Percentiles rank a stretch among this genome's conserved stretches.
These are phyloP conservation scores for Zelopaecilomyces penicillatus DNA, from an alignment of 2,329 filamentous ascomycete genomes.

Conservation along the genomic window DNA sequence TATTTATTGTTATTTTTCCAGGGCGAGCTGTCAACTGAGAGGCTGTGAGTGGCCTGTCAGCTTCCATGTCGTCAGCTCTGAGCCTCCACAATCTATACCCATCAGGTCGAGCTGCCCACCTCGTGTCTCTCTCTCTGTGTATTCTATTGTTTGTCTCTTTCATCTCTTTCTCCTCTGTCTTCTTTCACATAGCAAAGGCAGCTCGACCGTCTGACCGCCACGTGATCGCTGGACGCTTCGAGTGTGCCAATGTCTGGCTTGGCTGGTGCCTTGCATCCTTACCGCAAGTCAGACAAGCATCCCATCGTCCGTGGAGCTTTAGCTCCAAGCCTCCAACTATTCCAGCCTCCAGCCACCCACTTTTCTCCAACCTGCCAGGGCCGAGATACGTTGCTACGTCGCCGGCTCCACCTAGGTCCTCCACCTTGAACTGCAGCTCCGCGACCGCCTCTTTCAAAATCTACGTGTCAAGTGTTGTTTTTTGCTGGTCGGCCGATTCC, in stretches of 20 bases:
- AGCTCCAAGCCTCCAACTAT: constrained; percentile 6
- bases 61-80: too few relatives aligned
- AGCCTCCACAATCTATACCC: too few relatives aligned
- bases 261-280: constrained; percentile 9
- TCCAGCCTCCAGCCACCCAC: not conserved
- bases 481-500: too few relatives aligned
- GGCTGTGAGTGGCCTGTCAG: too few relatives aligned
- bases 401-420: not conserved
- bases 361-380: too few relatives aligned
- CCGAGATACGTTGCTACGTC: too few relatives aligned
- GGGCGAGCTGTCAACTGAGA: too few relatives aligned
- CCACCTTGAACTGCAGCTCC: constrained; percentile 10
- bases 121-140: not conserved
- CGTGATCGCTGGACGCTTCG: too few relatives aligned
- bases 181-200: constrained; percentile 7
- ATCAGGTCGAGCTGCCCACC: too few relatives aligned
- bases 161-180: not conserved
- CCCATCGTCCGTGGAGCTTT: constrained; percentile 7
- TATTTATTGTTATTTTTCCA: too few relatives aligned
- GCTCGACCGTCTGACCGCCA: not conserved
- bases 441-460: constrained; percentile 7
- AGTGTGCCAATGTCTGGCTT: not conserved
- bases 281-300: constrained; percentile 9
- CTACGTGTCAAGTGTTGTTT: too few relatives aligned
- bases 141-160: not conserved